Evolutionary conservation across 208 protist genomes (phyloP), one percentile per base, ranked within the genome.

Genomic region (Acanthamoeba divionensis): DNA sequence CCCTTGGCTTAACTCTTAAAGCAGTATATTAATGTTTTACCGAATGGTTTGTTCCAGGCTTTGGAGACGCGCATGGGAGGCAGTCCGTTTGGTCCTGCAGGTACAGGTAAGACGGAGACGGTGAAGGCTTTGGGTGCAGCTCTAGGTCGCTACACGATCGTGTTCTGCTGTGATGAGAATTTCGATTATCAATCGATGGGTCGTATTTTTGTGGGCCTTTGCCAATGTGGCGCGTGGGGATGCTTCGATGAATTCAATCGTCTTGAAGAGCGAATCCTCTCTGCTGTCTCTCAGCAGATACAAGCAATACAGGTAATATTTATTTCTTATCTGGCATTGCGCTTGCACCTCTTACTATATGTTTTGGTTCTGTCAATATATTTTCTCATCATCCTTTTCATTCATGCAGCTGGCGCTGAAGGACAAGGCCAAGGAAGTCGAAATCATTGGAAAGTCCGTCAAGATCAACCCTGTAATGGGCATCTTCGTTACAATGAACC

Each of bases 211-310:
- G 95, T 99, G n/a, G 99, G 99, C 41, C 96, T 99, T 6, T 99
- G 98, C 93, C 98, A 99, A 48, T 98, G 98, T 55, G 99, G 99
- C 54, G 98, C 99, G 47, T 99, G 99, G 98, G 99, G 99, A 89
- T 99, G 99, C 95, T 99, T 99, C 93, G 99, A 99, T 95, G 99
- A 99, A 95, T 99, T 99, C 95, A 99, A 99, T 92, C 97, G 99
- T 55, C 95, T 99, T 0, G 98, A 99, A 90, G 98, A 99, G 95
- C 95, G 97, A 80, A 99, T 99, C 82, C 95, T 99, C 29, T 99
- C 98, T 13, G 98, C 99, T 13, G 98, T 99, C 15, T 99, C 98
- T 45, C 98, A 99, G 93, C 98, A 99, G 92, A 99, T 99, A 75
- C 97, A 99, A 91, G 96, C 95, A 45, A 99, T 99, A 63, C 99